Percentiles rank a stretch among this genome's conserved stretches.
Evolutionary conservation across 257 asterid genomes (phyloP).

Genomic region (Craterostigma plantagineum): DNA sequence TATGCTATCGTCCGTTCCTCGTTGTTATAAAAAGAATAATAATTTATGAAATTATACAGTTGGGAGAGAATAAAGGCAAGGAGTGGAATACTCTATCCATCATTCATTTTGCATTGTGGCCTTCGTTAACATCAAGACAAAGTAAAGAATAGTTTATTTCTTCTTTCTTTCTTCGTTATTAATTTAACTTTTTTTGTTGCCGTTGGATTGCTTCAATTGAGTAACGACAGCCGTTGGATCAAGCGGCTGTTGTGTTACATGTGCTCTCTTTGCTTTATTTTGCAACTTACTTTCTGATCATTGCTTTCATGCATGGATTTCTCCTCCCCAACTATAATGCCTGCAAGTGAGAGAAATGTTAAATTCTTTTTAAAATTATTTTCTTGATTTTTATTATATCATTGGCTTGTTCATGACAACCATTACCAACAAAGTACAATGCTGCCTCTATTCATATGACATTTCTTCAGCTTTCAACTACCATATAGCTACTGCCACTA

Average conservation of each 20-base stretch:
- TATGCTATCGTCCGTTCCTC: no score
- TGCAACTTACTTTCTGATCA: slow-evolving; percentile 6
- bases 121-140: slow-evolving; percentile 10
- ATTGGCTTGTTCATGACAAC: slow-evolving; percentile 10
- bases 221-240: slow-evolving; percentile 6
- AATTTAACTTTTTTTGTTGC: neutral
- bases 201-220: slow-evolving; percentile 9
- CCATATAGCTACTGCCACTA: slow-evolving; percentile 17
- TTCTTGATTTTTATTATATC: slow-evolving; percentile 3
- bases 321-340: slow-evolving; percentile 4
- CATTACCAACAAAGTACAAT: slow-evolving; percentile 17
- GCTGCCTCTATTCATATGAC: slow-evolving; percentile 13
- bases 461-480: slow-evolving; percentile 24
- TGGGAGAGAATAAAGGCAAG: slow-evolving; percentile 5
- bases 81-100: slow-evolving; percentile 11
- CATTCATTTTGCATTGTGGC: slow-evolving; percentile 3
- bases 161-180: slow-evolving; percentile 1
- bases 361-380: neutral
- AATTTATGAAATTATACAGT: no score
- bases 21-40: no score
- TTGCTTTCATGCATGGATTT: slow-evolving; percentile 14
- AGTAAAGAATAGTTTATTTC: slow-evolving; percentile 4
- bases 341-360: neutral
- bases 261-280: slow-evolving; percentile 6
- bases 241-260: slow-evolving; percentile 7